Percentiles rank a stretch among this genome's conserved stretches.
Conservation (phyloP, 2,329 filamentous ascomycete genomes). For the Orbilia javanica region DNA sequence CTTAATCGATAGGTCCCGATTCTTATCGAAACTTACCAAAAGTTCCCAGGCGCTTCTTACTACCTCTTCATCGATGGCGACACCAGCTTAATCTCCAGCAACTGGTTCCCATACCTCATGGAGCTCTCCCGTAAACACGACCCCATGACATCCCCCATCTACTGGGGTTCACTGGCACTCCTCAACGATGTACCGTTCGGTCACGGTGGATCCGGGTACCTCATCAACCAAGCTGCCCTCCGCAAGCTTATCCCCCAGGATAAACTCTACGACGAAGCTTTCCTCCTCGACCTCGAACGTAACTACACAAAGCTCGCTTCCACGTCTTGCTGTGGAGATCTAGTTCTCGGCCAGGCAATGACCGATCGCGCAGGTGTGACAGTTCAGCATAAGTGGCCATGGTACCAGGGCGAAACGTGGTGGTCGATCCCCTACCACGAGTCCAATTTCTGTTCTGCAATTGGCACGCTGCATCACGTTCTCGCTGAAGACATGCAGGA, state of each 20-base stretch:
- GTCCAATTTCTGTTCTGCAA: constrained; percentile 51
- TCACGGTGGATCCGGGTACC: constrained; percentile 55
- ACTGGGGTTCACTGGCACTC: constrained; percentile 48
- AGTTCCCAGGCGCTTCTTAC: constrained; percentile 45
- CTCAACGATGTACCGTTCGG: constrained; percentile 51
- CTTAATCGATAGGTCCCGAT: constrained; percentile 36
- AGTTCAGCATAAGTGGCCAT: constrained; percentile 56
- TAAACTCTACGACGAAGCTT: constrained; percentile 49
- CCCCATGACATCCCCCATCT: constrained; percentile 36
- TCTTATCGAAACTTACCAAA: constrained; percentile 55
- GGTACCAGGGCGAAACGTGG: constrained; percentile 55
- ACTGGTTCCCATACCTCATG: constrained; percentile 54
- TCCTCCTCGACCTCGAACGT: constrained; percentile 50
- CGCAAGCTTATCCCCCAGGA: constrained; percentile 43
- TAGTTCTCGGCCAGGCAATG: constrained; percentile 53
- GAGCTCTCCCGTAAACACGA: constrained; percentile 49
- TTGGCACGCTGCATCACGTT: constrained; percentile 55
- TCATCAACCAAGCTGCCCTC: constrained; percentile 53
- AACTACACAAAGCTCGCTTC: constrained; percentile 53
- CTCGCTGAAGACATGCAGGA: constrained; percentile 52
- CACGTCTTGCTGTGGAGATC: constrained; percentile 48
- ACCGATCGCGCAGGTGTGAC: constrained; percentile 41
- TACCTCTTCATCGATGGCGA: constrained; percentile 58
- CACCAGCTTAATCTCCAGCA: constrained; percentile 56
- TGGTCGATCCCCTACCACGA: constrained; percentile 57